Conservation (phyloP, 305 asterid genomes). For the Rubia tinctorum region DNA sequence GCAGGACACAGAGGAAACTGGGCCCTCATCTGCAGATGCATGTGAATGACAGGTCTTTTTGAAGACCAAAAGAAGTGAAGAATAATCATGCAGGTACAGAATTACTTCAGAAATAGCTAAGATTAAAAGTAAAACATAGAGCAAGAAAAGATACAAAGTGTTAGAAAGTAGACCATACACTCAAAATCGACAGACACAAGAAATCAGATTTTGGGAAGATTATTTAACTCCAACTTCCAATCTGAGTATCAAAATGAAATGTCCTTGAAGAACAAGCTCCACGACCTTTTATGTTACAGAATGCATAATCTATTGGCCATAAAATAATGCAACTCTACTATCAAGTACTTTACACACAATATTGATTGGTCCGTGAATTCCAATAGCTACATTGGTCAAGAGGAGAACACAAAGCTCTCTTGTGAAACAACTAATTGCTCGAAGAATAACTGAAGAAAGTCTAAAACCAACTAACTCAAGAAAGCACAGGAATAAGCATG, state of each 20-base stretch:
- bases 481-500: background rate
- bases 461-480: background rate
- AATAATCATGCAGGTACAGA: background rate
- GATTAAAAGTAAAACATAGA: background rate
- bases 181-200: background rate
- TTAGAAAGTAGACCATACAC: background rate
- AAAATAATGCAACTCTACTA: background rate
- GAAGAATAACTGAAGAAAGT: background rate
- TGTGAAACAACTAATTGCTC: background rate
- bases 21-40: no score
- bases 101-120: background rate
- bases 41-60: background rate
- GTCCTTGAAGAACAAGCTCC: constrained; percentile 1
- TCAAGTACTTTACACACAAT: no score
- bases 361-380: background rate
- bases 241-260: background rate
- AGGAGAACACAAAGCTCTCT: background rate
- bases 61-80: background rate
- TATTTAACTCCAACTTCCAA: background rate
- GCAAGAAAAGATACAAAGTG: background rate
- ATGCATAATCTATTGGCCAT: background rate
- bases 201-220: background rate
- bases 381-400: background rate
- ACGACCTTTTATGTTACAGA: background rate
- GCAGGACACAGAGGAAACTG: background rate